These are phyloP conservation scores for Inga laurina DNA, from an alignment of 306 rosid genomes.

Conservation along the genomic window DNA sequence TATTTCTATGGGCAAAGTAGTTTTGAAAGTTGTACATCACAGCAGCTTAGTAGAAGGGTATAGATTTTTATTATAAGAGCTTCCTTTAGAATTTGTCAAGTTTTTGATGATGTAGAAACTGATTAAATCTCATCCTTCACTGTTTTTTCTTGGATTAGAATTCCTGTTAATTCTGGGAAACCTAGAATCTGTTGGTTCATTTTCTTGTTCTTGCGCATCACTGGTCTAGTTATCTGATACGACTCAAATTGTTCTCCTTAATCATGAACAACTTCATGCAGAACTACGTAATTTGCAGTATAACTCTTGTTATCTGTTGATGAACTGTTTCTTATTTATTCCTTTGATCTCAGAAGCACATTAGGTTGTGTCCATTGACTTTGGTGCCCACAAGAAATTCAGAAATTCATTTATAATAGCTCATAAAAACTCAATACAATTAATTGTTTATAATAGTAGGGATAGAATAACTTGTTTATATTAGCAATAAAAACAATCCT, in stretches of 20 bases:
- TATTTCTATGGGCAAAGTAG: conserved; percentile 14
- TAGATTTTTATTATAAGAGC: background rate
- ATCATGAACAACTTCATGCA: background rate
- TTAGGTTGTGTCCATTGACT: background rate
- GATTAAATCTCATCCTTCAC: background rate
- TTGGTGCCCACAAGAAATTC: background rate
- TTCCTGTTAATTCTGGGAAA: background rate
- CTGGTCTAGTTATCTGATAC: background rate
- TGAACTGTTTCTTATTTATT: background rate
- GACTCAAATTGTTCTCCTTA: background rate
- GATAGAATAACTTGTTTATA: too few species aligned
- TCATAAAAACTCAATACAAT: too few species aligned
- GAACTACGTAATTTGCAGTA: background rate
- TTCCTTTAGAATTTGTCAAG: conserved; percentile 6
- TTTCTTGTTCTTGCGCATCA: background rate
- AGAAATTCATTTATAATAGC: background rate
- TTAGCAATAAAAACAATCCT: too few species aligned
- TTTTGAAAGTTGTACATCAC: conserved; percentile 27
- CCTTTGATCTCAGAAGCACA: background rate
- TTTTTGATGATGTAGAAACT: background rate
- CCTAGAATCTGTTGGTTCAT: background rate
- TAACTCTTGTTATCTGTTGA: background rate
- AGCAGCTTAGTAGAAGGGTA: conserved; percentile 1
- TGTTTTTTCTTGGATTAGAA: background rate
- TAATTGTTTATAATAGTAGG: too few species aligned